These are phyloP conservation scores for Melocanna baccifera DNA, from an alignment of 176 grass and related monocot genomes.

Conservation along the genomic window DNA sequence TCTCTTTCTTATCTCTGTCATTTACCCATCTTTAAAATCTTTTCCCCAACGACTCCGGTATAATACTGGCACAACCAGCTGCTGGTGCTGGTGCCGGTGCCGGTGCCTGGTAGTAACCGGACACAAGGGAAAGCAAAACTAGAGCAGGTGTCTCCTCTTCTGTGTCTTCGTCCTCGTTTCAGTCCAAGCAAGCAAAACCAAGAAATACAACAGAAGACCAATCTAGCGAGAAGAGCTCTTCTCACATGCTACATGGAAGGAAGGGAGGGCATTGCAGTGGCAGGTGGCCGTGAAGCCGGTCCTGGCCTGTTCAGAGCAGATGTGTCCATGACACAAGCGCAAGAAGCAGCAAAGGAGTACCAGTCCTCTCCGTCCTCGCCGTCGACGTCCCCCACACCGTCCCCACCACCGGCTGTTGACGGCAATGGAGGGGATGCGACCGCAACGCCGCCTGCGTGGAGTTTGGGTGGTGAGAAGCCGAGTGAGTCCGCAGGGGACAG, in stretches of 20 bases:
- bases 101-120: slow-evolving; percentile 25
- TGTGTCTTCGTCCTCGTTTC: background rate
- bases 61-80: slow-evolving; percentile 19
- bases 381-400: slow-evolving; percentile 52
- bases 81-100: background rate
- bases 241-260: slow-evolving; percentile 37
- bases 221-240: background rate
- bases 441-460: slow-evolving; percentile 9
- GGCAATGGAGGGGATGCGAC: background rate
- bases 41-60: background rate
- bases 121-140: slow-evolving; percentile 25
- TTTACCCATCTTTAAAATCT: slow-evolving; percentile 11
- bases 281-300: slow-evolving; percentile 15
- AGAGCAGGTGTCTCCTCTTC: slow-evolving; percentile 24
- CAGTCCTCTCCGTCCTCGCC: slow-evolving; percentile 40
- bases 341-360: slow-evolving; percentile 34
- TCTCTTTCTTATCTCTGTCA: slow-evolving; percentile 1
- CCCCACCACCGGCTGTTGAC: slow-evolving; percentile 32
- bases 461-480: slow-evolving; percentile 3
- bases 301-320: slow-evolving; percentile 25
- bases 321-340: background rate
- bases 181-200: slow-evolving; percentile 1
- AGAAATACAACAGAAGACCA: background rate
- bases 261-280: slow-evolving; percentile 36
- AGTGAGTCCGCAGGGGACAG: background rate